A percentile compares a stretch with the other conserved stretches of the same genome.
These are phyloP conservation scores for Aspergillus udagawae DNA, from an alignment of 2,329 filamentous ascomycete genomes.

Conservation along the genomic window DNA sequence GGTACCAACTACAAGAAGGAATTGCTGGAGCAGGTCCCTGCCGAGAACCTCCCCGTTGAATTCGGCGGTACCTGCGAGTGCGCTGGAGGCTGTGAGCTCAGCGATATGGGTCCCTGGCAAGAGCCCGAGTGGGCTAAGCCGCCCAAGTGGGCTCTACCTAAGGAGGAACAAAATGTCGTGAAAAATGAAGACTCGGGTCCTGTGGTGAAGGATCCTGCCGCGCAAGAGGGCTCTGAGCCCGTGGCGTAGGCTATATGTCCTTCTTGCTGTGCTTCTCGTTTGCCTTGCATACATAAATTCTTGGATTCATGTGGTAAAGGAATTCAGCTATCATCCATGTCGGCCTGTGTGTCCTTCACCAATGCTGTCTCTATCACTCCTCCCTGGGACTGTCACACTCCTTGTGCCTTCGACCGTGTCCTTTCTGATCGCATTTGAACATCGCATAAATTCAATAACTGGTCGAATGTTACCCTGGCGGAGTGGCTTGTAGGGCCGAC, in stretches of 20 bases:
- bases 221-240: constrained; percentile 22
- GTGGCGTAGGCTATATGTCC: constrained; percentile 23
- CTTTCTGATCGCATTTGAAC: background rate
- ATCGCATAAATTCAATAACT: constrained; percentile 1
- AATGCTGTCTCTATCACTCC: background rate
- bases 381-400: background rate
- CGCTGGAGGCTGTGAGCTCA: constrained; percentile 74
- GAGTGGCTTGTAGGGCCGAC: background rate
- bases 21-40: constrained; percentile 76
- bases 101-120: constrained; percentile 85
- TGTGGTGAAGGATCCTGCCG: constrained; percentile 26
- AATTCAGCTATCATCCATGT: background rate
- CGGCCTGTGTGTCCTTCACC: background rate
- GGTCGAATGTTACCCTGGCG: background rate
- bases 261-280: background rate
- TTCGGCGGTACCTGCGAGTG: constrained; percentile 86
- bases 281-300: background rate
- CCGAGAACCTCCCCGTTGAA: constrained; percentile 81
- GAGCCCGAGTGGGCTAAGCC: constrained; percentile 43
- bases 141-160: constrained; percentile 40
- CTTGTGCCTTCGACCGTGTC: background rate
- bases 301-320: background rate
- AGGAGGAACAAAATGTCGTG: constrained; percentile 22
- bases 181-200: constrained; percentile 23
- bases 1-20: constrained; percentile 78